Conservation (phyloP, 805 yeast species). For the Metahyphopichia silvanorum region DNA sequence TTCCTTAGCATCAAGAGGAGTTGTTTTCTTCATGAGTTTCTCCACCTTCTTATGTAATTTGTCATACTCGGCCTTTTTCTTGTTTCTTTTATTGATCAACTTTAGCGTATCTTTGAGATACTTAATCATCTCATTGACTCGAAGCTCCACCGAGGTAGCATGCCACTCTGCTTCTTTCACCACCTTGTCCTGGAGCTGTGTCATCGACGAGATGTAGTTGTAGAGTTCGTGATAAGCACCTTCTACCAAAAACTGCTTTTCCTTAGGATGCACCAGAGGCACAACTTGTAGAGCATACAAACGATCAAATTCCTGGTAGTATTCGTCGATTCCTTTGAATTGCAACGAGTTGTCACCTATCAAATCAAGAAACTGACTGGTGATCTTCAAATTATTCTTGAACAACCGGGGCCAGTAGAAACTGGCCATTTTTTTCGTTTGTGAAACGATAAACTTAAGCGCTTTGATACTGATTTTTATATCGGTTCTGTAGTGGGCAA, state of each 20-base stretch:
- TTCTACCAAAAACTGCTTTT: constrained; percentile 19
- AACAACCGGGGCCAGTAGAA: constrained; percentile 28
- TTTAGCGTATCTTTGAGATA: constrained; percentile 35
- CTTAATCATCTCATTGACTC: constrained; percentile 37
- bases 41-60: constrained; percentile 35
- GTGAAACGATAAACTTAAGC: constrained; percentile 33
- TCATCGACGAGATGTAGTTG: constrained; percentile 20
- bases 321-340: constrained; percentile 30
- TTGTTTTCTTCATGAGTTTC: constrained; percentile 30
- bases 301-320: constrained; percentile 27
- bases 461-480: constrained; percentile 41
- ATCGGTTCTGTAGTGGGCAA: constrained; percentile 44
- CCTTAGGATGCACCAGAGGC: constrained; percentile 37
- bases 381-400: constrained; percentile 26
- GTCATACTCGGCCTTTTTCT: constrained; percentile 40
- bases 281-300: constrained; percentile 22
- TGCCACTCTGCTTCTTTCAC: constrained; percentile 20
- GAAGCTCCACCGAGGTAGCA: constrained; percentile 24
- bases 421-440: constrained; percentile 20
- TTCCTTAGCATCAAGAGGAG: constrained; percentile 36
- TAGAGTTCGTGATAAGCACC: constrained; percentile 24
- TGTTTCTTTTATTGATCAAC: constrained; percentile 42
- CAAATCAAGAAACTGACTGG: constrained; percentile 27
- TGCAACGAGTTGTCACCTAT: constrained; percentile 31
- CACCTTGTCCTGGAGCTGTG: constrained; percentile 13